Evolutionary conservation across 768 basidiomycete genomes (phyloP).

Genomic region (Postia placenta): DNA sequence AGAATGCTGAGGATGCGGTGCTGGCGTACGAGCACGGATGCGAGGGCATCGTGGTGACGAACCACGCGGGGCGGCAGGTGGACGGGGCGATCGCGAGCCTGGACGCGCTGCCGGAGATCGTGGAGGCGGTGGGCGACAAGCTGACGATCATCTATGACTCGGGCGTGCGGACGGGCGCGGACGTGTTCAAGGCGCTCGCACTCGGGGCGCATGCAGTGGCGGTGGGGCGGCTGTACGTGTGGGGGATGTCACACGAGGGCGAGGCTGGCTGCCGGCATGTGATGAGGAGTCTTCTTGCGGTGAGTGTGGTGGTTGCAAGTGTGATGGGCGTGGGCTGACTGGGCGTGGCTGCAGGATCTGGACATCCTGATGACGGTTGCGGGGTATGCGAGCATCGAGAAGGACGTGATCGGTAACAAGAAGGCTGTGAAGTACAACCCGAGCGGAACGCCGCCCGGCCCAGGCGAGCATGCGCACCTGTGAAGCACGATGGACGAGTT

Average conservation of each 20-base stretch:
- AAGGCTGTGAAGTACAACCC: slow-evolving; percentile 30
- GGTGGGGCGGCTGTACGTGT: slow-evolving; percentile 43
- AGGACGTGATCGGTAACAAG: slow-evolving; percentile 27
- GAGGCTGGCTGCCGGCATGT: slow-evolving; percentile 49
- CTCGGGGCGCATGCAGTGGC: slow-evolving; percentile 48
- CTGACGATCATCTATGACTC: slow-evolving; percentile 49
- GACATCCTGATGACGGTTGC: slow-evolving; percentile 40
- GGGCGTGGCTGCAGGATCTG: slow-evolving; percentile 23
- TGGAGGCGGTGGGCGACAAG: slow-evolving; percentile 45
- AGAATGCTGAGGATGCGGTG: slow-evolving; percentile 40
- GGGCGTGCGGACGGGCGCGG: slow-evolving; percentile 44
- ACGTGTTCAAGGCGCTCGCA: slow-evolving; percentile 53
- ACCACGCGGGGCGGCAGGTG: slow-evolving; percentile 51
- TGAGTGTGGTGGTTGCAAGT: slow-evolving; percentile 11
- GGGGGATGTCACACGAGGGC: slow-evolving; percentile 48
- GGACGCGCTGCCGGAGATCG: slow-evolving; percentile 44
- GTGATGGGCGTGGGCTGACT: neutral
- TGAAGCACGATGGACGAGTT: no score
- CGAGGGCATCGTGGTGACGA: slow-evolving; percentile 51
- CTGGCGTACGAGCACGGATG: slow-evolving; percentile 41
- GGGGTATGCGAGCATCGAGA: slow-evolving; percentile 29
- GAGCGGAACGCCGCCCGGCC: slow-evolving; percentile 25
- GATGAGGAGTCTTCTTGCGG: slow-evolving; percentile 44
- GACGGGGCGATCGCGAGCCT: slow-evolving; percentile 50
- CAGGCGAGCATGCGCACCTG: no score